These are phyloP conservation scores for Fermentozyma sake DNA, from an alignment of 1,139 yeast species.

Conservation along the genomic window DNA sequence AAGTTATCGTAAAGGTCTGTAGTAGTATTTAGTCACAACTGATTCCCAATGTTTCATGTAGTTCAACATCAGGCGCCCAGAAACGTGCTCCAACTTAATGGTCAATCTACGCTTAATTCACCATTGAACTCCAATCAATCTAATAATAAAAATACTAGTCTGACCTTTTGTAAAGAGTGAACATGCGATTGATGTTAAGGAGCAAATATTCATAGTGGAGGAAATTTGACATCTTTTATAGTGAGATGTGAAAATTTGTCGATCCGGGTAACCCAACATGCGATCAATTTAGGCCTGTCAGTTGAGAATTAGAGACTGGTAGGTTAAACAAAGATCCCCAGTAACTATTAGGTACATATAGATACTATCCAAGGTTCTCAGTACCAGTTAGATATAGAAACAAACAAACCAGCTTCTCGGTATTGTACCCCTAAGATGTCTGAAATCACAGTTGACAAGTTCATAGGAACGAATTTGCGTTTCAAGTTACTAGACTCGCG, in stretches of 20 bases:
- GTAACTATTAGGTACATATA: too few species aligned
- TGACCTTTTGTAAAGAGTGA: conserved; percentile 32
- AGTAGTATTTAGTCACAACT: conserved; percentile 45
- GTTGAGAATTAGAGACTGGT: too few species aligned
- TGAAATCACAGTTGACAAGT: conserved; percentile 20
- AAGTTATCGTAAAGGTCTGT: too few species aligned
- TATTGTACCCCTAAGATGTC: too few species aligned
- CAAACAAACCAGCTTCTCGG: too few species aligned
- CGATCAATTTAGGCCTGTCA: too few species aligned
- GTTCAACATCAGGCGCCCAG: conserved; percentile 57
- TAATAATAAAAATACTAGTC: conserved; percentile 13
- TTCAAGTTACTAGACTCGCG: conserved; percentile 30
- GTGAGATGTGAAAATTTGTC: background rate
- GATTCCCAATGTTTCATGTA: conserved; percentile 50
- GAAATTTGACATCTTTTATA: conserved; percentile 2
- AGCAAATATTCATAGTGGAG: conserved; percentile 6
- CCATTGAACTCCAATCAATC: conserved; percentile 17
- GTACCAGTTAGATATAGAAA: too few species aligned
- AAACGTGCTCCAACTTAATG: conserved; percentile 45
- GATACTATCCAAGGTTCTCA: too few species aligned
- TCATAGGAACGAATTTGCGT: conserved; percentile 31
- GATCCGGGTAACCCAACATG: conserved; percentile 2
- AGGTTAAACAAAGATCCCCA: too few species aligned
- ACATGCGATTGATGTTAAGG: conserved; percentile 45
- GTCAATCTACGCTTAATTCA: conserved; percentile 40